phyloP scores from a whole-genome alignment of 2,329 filamentous ascomycete species.

The Zasmidium angulare region DNA sequence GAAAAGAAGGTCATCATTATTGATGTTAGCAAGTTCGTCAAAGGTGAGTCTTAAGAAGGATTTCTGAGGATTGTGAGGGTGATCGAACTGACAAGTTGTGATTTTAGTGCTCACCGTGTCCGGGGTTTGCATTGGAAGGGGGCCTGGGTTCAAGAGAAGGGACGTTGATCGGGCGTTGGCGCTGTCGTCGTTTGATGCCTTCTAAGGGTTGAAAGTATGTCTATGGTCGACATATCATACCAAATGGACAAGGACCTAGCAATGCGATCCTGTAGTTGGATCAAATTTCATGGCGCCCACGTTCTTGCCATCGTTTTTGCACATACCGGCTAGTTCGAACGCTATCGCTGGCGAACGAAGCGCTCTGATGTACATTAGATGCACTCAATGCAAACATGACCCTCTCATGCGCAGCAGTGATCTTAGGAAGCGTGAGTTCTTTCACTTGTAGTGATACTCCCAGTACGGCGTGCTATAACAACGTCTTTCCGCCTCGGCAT shows the following conservation, averaged over 20 bases:
- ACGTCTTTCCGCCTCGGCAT: not conserved
- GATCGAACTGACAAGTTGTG: constrained; percentile 9
- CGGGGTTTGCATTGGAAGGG: constrained; percentile 45
- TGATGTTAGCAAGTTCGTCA: constrained; percentile 45
- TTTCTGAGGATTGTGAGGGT: not conserved
- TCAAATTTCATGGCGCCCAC: too few species aligned
- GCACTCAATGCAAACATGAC: too few species aligned
- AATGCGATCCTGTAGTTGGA: too few species aligned
- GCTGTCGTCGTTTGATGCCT: constrained; percentile 26
- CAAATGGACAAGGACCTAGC: too few species aligned
- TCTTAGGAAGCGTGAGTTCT: too few species aligned
- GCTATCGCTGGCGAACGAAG: too few species aligned
- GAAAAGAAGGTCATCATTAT: constrained; percentile 41
- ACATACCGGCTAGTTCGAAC: too few species aligned
- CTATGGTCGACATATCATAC: too few species aligned
- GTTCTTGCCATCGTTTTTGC: too few species aligned
- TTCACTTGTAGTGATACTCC: not conserved
- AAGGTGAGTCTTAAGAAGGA: constrained; percentile 42
- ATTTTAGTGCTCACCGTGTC: constrained; percentile 33
- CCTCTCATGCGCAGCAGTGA: too few species aligned
- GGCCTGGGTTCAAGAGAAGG: constrained; percentile 44
- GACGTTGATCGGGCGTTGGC: constrained; percentile 45
- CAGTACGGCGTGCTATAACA: not conserved
- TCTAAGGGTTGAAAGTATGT: constrained; percentile 5
- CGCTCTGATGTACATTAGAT: not conserved